Percentiles rank a stretch among this genome's conserved stretches.
These are phyloP conservation scores for Huntiella abstrusa DNA, from an alignment of 2,329 filamentous ascomycete genomes.

Conservation along the genomic window DNA sequence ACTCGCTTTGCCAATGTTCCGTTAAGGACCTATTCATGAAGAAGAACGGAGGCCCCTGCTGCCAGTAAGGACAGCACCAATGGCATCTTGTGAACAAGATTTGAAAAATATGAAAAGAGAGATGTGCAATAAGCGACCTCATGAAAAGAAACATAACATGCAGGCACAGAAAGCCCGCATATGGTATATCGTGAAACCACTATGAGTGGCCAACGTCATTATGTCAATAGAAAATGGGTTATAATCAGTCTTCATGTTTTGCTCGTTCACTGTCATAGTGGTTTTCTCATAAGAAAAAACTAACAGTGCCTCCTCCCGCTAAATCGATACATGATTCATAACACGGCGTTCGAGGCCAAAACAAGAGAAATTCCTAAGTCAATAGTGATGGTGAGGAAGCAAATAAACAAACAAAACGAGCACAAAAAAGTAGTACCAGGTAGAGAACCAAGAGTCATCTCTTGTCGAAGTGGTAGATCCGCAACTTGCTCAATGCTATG, in stretches of 20 bases:
- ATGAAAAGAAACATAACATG: too few species aligned
- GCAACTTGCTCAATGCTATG: too few species aligned
- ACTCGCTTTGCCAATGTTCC: conserved; percentile 48
- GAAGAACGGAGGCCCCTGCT: conserved; percentile 36
- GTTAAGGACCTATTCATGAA: conserved; percentile 46
- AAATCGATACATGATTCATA: too few species aligned
- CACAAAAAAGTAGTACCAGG: too few species aligned
- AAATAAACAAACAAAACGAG: too few species aligned
- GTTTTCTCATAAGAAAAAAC: neutral
- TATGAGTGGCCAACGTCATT: neutral
- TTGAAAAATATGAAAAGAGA: neutral
- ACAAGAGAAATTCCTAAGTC: too few species aligned
- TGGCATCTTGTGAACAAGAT: conserved; percentile 23
- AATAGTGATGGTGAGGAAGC: too few species aligned
- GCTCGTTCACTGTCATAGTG: conserved; percentile 3
- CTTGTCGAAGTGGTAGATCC: too few species aligned
- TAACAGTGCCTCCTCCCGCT: neutral
- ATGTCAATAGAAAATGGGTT: neutral
- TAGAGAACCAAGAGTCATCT: too few species aligned
- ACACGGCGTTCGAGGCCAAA: too few species aligned
- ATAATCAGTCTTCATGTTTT: neutral
- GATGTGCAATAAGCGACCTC: neutral
- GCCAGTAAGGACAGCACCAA: conserved; percentile 44
- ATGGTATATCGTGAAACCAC: neutral
- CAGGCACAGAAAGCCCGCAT: neutral